Base-by-base conservation (phyloP, 2,329 filamentous ascomycete genomes). In the Pleomassaria siparia region DNA sequence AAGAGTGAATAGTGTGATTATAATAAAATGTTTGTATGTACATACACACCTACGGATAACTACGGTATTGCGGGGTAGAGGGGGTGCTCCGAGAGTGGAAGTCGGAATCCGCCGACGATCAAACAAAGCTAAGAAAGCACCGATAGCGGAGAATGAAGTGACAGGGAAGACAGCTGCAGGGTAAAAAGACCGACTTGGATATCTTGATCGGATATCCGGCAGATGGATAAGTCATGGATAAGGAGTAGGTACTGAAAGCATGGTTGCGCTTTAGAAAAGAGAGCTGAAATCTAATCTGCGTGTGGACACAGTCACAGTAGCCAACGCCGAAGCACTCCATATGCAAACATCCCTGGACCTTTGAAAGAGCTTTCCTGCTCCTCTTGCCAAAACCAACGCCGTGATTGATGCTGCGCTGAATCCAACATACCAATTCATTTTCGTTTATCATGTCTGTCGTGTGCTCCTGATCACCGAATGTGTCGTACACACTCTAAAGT, bases 91-190 rank as follows among this genome's bases (percentile, higher is more conserved):
- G 36, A 41, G 7, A 33, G 20, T n/a, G 33, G 44, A 30, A 43
- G 30, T 36, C 55, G 55, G 55, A 55, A 44, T 25, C 40, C 44
- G 53, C 55, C 55, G 53, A 52, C 11, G 32, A 30, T 44, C 36
- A 28, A 20, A 40, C 20, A 24, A 26, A 47, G 18, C 32, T 25
- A 24, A 24, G 15, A 41, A 29, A 28, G n/a, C 35, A 39, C 47
- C 46, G 52, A 57, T 57, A 55, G 43, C 44, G 46, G 47, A 50
- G 35, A 16, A 40, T 35, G 16, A 30, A n/a, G 37, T 7, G 15
- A 28, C 22, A 18, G 15, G 32, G 36, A 40, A 24, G 21, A 40
- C 18, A 29, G 36, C 21, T 39, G 6, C 24, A n/a, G 21, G 24
- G 20, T 8, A 4, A 40, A 15, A 29, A 7, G 39, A 29, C 16